These are phyloP conservation scores for Aspergillus aculeatinus DNA, from an alignment of 2,329 filamentous ascomycete genomes.

Conservation along the genomic window DNA sequence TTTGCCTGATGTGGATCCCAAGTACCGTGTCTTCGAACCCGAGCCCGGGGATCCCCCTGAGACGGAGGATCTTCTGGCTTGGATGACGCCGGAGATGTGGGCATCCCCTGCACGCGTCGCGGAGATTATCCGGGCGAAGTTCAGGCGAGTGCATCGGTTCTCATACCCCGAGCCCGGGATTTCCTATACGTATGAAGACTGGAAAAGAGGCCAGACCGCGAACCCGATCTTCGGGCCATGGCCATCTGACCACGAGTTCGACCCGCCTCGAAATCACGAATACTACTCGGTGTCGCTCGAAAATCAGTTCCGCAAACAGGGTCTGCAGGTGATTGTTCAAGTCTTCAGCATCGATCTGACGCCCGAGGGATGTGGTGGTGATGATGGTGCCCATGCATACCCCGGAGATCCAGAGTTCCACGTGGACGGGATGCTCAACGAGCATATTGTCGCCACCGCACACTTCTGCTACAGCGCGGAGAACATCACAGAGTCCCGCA, in stretches of 20 bases:
- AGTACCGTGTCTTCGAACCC: neutral
- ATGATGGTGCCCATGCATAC: neutral
- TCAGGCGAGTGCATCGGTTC: neutral
- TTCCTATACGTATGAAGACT: neutral
- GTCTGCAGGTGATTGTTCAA: slow-evolving; percentile 16
- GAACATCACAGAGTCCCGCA: slow-evolving; percentile 11
- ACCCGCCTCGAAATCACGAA: slow-evolving; percentile 7
- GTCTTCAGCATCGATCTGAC: slow-evolving; percentile 14
- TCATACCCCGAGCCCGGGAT: neutral
- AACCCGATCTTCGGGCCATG: neutral
- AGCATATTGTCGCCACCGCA: slow-evolving; percentile 10
- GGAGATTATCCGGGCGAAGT: neutral
- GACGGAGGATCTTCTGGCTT: neutral
- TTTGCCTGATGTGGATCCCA: neutral
- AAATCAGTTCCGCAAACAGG: slow-evolving; percentile 13
- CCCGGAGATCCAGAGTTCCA: slow-evolving; percentile 12
- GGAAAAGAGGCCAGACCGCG: neutral
- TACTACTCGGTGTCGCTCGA: slow-evolving; percentile 17
- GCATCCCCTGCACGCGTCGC: neutral
- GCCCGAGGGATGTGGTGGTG: neutral
- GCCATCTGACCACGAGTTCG: neutral
- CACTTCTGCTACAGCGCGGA: slow-evolving; percentile 10
- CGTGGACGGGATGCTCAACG: slow-evolving; percentile 10
- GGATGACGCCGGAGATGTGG: slow-evolving; percentile 1
- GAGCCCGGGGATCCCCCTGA: neutral